Conservation (phyloP, 2,329 filamentous ascomycete genomes). For the Furcasterigmium furcatum region DNA sequence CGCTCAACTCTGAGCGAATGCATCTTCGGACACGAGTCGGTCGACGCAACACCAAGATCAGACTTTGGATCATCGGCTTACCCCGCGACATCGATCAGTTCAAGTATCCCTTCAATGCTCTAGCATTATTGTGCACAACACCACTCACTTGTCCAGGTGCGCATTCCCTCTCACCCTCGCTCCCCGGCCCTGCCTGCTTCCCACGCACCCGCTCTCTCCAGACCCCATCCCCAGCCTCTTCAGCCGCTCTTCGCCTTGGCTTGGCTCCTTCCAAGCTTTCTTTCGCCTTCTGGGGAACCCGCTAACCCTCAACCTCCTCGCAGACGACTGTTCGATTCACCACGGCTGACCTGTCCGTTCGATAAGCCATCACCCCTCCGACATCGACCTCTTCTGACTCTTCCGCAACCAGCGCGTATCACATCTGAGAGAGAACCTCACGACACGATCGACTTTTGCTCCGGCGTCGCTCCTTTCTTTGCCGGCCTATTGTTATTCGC, state of each 20-base stretch:
- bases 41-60: slow-evolving; percentile 9
- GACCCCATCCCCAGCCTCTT: background rate
- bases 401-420: background rate
- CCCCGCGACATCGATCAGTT: slow-evolving; percentile 32
- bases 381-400: too few species aligned
- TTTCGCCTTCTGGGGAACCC: background rate
- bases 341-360: background rate
- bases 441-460: background rate
- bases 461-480: too few species aligned
- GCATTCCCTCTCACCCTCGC: slow-evolving; percentile 16
- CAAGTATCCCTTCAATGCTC: slow-evolving; percentile 34
- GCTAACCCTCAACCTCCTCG: background rate
- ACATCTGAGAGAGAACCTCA: slow-evolving; percentile 1
- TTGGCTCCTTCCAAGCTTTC: background rate
- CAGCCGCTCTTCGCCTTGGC: background rate
- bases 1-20: slow-evolving; percentile 10
- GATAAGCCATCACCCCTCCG: too few species aligned
- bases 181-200: slow-evolving; percentile 13
- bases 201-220: slow-evolving; percentile 1
- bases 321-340: background rate
- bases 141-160: slow-evolving; percentile 31
- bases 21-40: slow-evolving; percentile 3
- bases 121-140: slow-evolving; percentile 26
- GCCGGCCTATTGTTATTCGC: too few species aligned
- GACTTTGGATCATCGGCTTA: slow-evolving; percentile 20